Percentiles rank a stretch among this genome's conserved stretches.
These are phyloP conservation scores for Piromyces sp. DNA, from an alignment of 192 early-diverging fungal species.

Conservation along the genomic window DNA sequence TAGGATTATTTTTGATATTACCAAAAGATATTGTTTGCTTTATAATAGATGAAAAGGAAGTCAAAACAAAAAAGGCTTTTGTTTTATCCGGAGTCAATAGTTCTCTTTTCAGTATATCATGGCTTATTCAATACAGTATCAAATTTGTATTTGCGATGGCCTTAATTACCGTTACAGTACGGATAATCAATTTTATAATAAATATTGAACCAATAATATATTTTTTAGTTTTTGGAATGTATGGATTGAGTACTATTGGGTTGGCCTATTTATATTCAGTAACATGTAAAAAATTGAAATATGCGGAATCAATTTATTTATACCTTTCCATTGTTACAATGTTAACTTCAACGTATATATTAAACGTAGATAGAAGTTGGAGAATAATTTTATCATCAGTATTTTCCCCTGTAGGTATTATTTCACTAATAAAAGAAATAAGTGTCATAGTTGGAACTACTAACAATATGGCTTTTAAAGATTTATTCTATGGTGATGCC, in stretches of 20 bases:
- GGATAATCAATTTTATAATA: neutral
- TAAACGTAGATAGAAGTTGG: neutral
- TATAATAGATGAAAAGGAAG: neutral
- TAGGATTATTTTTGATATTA: no score
- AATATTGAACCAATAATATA: neutral
- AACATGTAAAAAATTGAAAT: neutral
- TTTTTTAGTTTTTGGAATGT: neutral
- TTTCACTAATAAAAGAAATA: neutral
- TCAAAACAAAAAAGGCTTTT: neutral
- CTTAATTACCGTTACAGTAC: neutral
- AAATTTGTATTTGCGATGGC: neutral
- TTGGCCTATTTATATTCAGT: neutral
- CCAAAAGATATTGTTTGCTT: neutral
- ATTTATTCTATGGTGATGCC: neutral
- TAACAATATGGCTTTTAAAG: neutral
- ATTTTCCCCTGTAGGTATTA: neutral
- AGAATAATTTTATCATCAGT: neutral
- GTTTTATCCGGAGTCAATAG: neutral
- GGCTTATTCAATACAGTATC: neutral
- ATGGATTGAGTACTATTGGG: neutral
- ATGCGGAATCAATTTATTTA: neutral
- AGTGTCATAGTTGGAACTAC: neutral
- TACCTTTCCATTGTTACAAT: neutral
- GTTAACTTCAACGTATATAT: neutral
- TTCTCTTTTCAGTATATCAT: neutral